These are phyloP conservation scores for Emergomyces pasteurianus DNA, from an alignment of 2,329 filamentous ascomycete species.

Conservation along the genomic window DNA sequence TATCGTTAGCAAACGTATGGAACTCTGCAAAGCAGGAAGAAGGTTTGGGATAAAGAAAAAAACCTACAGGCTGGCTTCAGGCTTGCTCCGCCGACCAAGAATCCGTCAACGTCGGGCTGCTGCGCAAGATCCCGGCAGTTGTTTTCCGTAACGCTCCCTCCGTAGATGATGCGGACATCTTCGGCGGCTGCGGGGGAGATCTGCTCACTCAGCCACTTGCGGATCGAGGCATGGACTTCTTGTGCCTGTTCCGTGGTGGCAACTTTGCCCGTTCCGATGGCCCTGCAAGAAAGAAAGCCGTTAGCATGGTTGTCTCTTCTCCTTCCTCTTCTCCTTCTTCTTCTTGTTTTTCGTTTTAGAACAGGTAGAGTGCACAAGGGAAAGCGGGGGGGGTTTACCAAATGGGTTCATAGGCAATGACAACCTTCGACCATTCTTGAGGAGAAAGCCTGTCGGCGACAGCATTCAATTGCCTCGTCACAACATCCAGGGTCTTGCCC, in stretches of 20 bases:
- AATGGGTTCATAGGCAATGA: conserved; percentile 97
- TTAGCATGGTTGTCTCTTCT: conserved; percentile 1
- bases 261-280: conserved; percentile 84
- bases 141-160: conserved; percentile 94
- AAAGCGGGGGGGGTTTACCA: conserved; percentile 47
- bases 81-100: conserved; percentile 90
- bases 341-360: too few relatives aligned
- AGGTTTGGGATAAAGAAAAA: neutral
- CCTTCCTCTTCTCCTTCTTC: too few relatives aligned
- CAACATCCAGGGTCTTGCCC: conserved; percentile 62
- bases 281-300: conserved; percentile 29
- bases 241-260: conserved; percentile 82
- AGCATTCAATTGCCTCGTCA: conserved; percentile 69
- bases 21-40: neutral
- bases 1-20: neutral
- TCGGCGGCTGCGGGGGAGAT: conserved; percentile 70
- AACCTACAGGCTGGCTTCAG: conserved; percentile 86
- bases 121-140: conserved; percentile 89
- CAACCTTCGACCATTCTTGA: conserved; percentile 84
- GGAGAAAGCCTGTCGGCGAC: conserved; percentile 54
- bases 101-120: conserved; percentile 92
- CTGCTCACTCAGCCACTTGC: conserved; percentile 66
- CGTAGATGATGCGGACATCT: conserved; percentile 88
- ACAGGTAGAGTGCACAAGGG: neutral
- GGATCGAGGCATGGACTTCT: conserved; percentile 86